These are phyloP conservation scores for Trifolium subterraneum DNA, from an alignment of 306 rosid species.

Conservation along the genomic window DNA sequence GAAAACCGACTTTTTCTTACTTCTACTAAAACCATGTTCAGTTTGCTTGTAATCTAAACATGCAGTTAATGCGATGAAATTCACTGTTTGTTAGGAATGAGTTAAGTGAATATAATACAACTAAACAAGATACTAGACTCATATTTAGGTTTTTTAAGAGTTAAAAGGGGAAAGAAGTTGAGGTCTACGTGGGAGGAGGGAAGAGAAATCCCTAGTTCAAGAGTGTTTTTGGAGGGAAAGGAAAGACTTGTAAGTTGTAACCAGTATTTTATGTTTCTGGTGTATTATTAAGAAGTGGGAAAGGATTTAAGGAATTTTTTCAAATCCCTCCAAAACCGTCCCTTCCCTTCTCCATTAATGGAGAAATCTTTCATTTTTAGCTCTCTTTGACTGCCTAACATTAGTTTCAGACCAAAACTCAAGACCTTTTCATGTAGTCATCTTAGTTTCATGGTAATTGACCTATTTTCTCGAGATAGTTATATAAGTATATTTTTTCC, in stretches of 20 bases:
- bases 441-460: slow-evolving; percentile 18
- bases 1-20: background rate
- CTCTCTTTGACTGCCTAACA: background rate
- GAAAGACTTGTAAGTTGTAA: background rate
- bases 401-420: slow-evolving; percentile 12
- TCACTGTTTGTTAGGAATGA: background rate
- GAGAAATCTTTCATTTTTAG: background rate
- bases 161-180: background rate
- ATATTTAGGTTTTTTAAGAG: background rate
- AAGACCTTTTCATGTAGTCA: slow-evolving; percentile 1
- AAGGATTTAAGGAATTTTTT: background rate
- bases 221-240: background rate
- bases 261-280: background rate
- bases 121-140: background rate
- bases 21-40: background rate
- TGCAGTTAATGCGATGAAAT: background rate
- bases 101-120: background rate
- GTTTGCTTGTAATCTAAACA: slow-evolving; percentile 7
- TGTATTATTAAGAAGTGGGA: background rate
- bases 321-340: background rate
- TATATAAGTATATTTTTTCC: background rate
- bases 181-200: background rate
- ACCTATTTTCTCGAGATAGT: background rate
- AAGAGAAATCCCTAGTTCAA: background rate
- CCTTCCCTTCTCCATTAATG: background rate